Conservation (phyloP, 352 stramenopile genomes). For the Globisporangium nagaii region DNA sequence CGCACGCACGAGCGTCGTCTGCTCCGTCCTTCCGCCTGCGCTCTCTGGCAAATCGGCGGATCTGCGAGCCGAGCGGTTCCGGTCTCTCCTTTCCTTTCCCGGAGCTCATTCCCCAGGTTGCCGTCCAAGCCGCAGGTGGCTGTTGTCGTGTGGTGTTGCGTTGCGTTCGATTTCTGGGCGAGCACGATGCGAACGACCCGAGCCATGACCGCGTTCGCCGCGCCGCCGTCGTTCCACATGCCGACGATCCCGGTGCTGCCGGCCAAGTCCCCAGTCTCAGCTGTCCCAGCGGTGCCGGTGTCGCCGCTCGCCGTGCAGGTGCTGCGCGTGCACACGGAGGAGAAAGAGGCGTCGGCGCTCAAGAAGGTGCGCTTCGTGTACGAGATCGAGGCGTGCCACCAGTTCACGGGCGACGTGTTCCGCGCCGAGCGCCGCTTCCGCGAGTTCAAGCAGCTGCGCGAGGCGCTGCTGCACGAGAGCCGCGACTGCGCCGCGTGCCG, state of each 20-base stretch:
- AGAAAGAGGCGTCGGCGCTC: constrained; percentile 37
- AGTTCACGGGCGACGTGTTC: constrained; percentile 51
- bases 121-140: not conserved
- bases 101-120: constrained; percentile 2
- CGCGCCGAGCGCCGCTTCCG: constrained; percentile 47
- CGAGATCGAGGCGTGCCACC: constrained; percentile 68
- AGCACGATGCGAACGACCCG: constrained; percentile 1
- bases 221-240: constrained; percentile 5
- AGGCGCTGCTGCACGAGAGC: constrained; percentile 54
- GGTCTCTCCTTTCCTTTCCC: not conserved
- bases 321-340: constrained; percentile 45
- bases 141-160: not conserved
- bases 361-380: constrained; percentile 72
- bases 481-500: constrained; percentile 41
- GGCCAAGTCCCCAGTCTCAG: not conserved
- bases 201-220: constrained; percentile 1
- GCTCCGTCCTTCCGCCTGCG: not conserved
- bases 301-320: constrained; percentile 48
- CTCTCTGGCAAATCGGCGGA: not conserved
- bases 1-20: not conserved
- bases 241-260: constrained; percentile 9
- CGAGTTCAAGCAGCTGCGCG: constrained; percentile 64
- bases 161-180: not conserved
- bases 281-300: not conserved
- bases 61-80: too few species aligned